Evolutionary conservation across 148 eudicot species (phyloP).

Genomic region (Fallopia convolvulus): DNA sequence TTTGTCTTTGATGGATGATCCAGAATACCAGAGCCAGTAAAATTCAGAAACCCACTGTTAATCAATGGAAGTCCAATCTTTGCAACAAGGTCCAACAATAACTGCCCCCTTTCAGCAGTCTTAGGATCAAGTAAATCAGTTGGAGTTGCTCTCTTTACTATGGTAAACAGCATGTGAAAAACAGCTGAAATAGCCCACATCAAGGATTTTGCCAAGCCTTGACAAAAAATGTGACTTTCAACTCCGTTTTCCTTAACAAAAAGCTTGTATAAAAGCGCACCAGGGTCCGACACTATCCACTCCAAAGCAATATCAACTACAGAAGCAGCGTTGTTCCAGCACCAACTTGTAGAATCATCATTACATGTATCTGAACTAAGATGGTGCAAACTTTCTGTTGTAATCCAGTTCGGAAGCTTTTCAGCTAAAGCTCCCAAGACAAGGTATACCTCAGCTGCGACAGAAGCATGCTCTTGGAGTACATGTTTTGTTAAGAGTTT

Average conservation of each 20-base stretch:
- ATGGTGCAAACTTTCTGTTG: conserved; percentile 17
- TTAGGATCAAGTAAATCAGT: conserved; percentile 24
- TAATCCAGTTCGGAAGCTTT: conserved; percentile 58
- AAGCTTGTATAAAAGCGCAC: conserved; percentile 25
- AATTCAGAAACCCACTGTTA: conserved; percentile 41
- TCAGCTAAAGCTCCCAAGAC: conserved; percentile 51
- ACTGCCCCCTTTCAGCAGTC: conserved; percentile 26
- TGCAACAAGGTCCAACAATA: conserved; percentile 63
- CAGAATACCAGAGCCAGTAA: conserved; percentile 20
- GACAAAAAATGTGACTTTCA: conserved; percentile 11
- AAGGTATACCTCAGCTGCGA: conserved; percentile 59
- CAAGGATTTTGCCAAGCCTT: conserved; percentile 30
- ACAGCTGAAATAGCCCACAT: conserved; percentile 71
- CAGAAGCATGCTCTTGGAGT: conserved; percentile 54
- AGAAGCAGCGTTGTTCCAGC: conserved; percentile 68
- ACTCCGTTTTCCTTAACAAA: conserved; percentile 24
- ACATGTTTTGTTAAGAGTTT: conserved; percentile 38
- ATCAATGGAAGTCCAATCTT: conserved; percentile 46
- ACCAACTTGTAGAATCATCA: conserved; percentile 44
- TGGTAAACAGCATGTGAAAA: conserved; percentile 52
- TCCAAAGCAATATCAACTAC: conserved; percentile 64
- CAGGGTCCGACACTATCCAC: conserved; percentile 46
- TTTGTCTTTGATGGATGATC: conserved; percentile 16
- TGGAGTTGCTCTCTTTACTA: conserved; percentile 59
- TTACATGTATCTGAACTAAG: conserved; percentile 22